phyloP scores from a whole-genome alignment of 768 basidiomycete genomes.

The Leccinum aurantiacum region DNA sequence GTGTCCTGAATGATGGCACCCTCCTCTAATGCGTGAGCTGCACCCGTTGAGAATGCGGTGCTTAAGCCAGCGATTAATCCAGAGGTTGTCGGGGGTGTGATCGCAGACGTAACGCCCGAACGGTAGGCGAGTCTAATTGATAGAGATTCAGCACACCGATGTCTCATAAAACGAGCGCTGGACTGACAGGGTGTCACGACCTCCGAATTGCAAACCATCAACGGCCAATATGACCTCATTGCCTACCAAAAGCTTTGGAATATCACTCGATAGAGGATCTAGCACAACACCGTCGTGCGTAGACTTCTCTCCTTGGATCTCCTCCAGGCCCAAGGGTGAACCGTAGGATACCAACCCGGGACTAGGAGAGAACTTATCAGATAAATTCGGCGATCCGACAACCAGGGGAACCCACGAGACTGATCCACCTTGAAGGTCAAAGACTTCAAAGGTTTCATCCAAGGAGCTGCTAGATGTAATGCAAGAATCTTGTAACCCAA shows the following conservation, averaged over 20 bases:
- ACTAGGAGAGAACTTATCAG: slow-evolving; percentile 29
- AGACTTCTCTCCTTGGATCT: slow-evolving; percentile 51
- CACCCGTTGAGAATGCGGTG: slow-evolving; percentile 56
- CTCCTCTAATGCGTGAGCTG: slow-evolving; percentile 51
- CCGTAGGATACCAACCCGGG: slow-evolving; percentile 46
- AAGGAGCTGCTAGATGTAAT: slow-evolving; percentile 10
- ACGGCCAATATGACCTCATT: slow-evolving; percentile 54
- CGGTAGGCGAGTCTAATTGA: slow-evolving; percentile 62
- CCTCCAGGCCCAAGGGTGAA: slow-evolving; percentile 50
- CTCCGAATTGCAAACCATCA: slow-evolving; percentile 71
- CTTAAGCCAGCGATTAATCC: slow-evolving; percentile 59
- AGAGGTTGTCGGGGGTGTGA: slow-evolving; percentile 53
- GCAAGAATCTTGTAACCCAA: slow-evolving; percentile 37
- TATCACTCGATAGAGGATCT: slow-evolving; percentile 37
- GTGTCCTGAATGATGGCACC: slow-evolving; percentile 62
- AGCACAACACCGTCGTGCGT: slow-evolving; percentile 60
- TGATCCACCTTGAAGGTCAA: slow-evolving; percentile 68
- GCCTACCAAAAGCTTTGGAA: slow-evolving; percentile 38
- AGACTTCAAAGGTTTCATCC: slow-evolving; percentile 32
- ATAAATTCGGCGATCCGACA: background rate
- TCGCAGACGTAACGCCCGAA: slow-evolving; percentile 59
- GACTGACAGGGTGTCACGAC: slow-evolving; percentile 55
- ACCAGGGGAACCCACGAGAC: slow-evolving; percentile 42
- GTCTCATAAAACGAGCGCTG: slow-evolving; percentile 1
- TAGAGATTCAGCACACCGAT: slow-evolving; percentile 4